Base-by-base conservation (phyloP, 164 flowering plant species). In the Malania oleifera region DNA sequence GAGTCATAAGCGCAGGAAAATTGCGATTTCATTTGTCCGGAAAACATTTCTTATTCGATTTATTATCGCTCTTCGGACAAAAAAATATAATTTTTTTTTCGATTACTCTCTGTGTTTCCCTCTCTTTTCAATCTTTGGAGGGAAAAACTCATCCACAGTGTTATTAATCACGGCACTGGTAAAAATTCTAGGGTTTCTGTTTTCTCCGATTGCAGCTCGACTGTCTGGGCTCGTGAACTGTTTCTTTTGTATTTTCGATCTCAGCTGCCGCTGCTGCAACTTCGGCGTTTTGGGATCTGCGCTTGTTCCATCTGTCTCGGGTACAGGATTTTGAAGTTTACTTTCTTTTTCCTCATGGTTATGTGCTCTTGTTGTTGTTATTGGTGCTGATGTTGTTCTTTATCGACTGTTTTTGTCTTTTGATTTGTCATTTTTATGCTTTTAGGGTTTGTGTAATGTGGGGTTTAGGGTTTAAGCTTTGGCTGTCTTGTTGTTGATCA, bases 71-170 rank as follows among this genome's bases (percentile, higher is more conserved):
- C 45, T 7, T 37, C 26, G n/a, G 10, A 35, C 25, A 53, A 54
- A 54, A n/a, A 28, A 54, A 31, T 31, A 9, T 19, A 54, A 54
- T 18, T 46, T 46, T 51, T 19, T 18, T 46, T 46, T 51, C 35
- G 37, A 20, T 7, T 18, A 20, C 57, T 14, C 43, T 35, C 34
- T 3, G 19, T 37, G 15, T 54, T 54, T 26, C 45, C 57, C 37
- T 41, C 37, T 41, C 20, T 37, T 54, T 54, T 54, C 44, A 24
- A 13, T 54, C 19, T 37, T 31, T 17, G 44, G 57, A 35, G 57
- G 57, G 57, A 54, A 51, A 52, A 53, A 35, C n/a, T 11, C 12
- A 35, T 54, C 44, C 57, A 22, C 35, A 54, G 2, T 22, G 10
- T 25, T 44, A 54, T 37, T 1, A 20, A 20, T 5, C 41, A 6